Evolutionary conservation across 2,329 filamentous ascomycete genomes (phyloP).

Genomic region (Colletotrichum trifolii): DNA sequence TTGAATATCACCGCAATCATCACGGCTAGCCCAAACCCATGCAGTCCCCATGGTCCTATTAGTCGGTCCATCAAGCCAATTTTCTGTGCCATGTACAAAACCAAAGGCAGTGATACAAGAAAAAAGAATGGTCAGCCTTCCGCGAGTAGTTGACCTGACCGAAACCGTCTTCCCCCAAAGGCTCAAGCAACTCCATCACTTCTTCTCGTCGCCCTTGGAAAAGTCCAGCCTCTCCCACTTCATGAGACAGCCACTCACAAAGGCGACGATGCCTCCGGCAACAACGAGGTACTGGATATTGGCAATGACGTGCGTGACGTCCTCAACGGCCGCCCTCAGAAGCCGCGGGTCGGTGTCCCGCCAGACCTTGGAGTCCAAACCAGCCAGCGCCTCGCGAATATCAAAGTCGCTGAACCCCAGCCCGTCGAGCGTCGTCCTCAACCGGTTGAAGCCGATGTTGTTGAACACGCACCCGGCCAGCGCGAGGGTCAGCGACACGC

Average conservation of each 20-base stretch:
- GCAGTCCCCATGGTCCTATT: too few relatives aligned
- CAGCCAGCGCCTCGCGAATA: conserved; percentile 43
- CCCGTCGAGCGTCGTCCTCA: conserved; percentile 37
- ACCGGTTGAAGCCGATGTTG: conserved; percentile 43
- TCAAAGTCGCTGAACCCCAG: conserved; percentile 39
- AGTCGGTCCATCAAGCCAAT: too few relatives aligned
- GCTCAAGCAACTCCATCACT: neutral
- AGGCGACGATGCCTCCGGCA: conserved; percentile 41
- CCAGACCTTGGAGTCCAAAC: conserved; percentile 42
- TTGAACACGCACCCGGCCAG: conserved; percentile 46
- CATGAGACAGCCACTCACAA: conserved; percentile 43
- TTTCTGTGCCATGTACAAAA: too few relatives aligned
- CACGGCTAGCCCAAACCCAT: too few relatives aligned
- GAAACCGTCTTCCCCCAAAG: too few relatives aligned
- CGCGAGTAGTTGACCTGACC: too few relatives aligned
- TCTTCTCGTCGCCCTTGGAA: conserved; percentile 6
- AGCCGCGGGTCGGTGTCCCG: conserved; percentile 36
- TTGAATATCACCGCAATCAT: too few relatives aligned
- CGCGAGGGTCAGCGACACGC: conserved; percentile 42
- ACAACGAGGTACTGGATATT: conserved; percentile 43
- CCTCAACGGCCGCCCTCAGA: conserved; percentile 37
- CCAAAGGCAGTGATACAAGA: too few relatives aligned
- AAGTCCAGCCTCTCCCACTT: conserved; percentile 44
- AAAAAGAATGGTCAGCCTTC: too few relatives aligned
- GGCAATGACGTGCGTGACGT: conserved; percentile 42